A percentile compares a stretch with the other conserved stretches of the same genome.
These are phyloP conservation scores for Solidago caesia DNA, from an alignment of 129 eudicot genomes.

Conservation along the genomic window DNA sequence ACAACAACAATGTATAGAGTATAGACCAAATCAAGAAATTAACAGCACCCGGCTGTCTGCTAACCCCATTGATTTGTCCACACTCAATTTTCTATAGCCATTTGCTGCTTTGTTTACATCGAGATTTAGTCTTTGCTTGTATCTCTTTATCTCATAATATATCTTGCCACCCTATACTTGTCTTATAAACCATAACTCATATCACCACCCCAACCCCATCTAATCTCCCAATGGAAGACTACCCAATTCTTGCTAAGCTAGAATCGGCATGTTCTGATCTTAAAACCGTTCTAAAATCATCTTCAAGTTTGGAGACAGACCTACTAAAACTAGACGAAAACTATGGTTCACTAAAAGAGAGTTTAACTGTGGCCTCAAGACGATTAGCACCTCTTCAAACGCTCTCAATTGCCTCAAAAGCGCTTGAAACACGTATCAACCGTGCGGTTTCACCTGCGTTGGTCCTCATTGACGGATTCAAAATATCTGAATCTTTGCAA, in stretches of 20 bases:
- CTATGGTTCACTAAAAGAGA: constrained; percentile 42
- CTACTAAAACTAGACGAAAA: constrained; percentile 47
- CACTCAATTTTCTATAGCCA: constrained; percentile 41
- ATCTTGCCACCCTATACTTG: constrained; percentile 35
- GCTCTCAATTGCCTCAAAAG: constrained; percentile 64
- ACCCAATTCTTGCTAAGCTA: constrained; percentile 43
- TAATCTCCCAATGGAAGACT: constrained; percentile 25
- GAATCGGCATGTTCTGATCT: constrained; percentile 53
- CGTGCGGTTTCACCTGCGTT: constrained; percentile 79
- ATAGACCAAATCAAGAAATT: constrained; percentile 30
- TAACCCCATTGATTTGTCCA: constrained; percentile 39
- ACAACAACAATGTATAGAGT: neutral
- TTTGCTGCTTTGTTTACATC: constrained; percentile 60
- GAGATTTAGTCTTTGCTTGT: constrained; percentile 40
- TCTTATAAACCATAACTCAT: constrained; percentile 26
- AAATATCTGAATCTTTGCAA: constrained; percentile 58
- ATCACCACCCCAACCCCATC: neutral
- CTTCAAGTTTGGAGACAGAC: constrained; percentile 36
- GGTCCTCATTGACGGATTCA: constrained; percentile 66
- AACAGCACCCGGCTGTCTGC: constrained; percentile 10
- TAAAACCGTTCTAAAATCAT: constrained; percentile 47
- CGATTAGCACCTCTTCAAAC: constrained; percentile 70
- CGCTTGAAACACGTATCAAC: constrained; percentile 72
- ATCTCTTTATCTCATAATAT: constrained; percentile 28
- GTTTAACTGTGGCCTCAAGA: constrained; percentile 49